Percentiles rank a stretch among this genome's conserved stretches.
Conservation (phyloP, 2,329 filamentous ascomycete genomes). For the Calonectria crousiana region DNA sequence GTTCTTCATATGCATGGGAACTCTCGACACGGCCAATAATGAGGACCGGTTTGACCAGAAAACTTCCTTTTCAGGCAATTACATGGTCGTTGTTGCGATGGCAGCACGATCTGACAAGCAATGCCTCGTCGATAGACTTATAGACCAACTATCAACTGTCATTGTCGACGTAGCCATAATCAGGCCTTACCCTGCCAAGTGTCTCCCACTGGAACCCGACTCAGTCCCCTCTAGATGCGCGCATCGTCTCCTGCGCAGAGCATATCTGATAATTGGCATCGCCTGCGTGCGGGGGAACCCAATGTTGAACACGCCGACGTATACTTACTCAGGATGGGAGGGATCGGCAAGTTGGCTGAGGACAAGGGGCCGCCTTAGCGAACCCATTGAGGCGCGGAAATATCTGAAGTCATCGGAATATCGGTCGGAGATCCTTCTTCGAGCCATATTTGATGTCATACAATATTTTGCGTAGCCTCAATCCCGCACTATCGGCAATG, state of each 20-base stretch:
- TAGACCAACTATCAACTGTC: not conserved
- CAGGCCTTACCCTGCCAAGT: not conserved
- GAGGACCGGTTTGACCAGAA: constrained; percentile 21
- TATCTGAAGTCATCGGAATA: not conserved
- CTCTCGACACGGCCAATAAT: constrained; percentile 36
- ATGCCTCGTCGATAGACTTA: not conserved
- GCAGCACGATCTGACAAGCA: constrained; percentile 1
- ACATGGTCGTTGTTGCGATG: constrained; percentile 31
- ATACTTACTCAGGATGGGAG: constrained; percentile 11
- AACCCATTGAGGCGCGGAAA: not conserved
- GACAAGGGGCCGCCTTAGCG: not conserved
- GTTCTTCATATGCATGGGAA: constrained; percentile 26
- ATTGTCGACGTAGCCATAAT: not conserved
- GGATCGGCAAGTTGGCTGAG: constrained; percentile 7
- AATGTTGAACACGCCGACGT: not conserved
- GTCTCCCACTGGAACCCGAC: not conserved
- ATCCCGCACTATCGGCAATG: not conserved
- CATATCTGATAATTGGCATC: not conserved
- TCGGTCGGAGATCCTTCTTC: not conserved
- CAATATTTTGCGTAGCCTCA: not conserved
- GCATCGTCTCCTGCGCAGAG: not conserved
- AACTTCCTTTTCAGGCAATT: constrained; percentile 42
- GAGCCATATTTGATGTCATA: not conserved
- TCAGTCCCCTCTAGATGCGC: not conserved
- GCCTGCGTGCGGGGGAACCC: not conserved